Evolutionary conservation across 495 filamentous ascomycete genomes (phyloP), one percentile per base, ranked within the genome.

Genomic region (Lasiosphaeria ovina): DNA sequence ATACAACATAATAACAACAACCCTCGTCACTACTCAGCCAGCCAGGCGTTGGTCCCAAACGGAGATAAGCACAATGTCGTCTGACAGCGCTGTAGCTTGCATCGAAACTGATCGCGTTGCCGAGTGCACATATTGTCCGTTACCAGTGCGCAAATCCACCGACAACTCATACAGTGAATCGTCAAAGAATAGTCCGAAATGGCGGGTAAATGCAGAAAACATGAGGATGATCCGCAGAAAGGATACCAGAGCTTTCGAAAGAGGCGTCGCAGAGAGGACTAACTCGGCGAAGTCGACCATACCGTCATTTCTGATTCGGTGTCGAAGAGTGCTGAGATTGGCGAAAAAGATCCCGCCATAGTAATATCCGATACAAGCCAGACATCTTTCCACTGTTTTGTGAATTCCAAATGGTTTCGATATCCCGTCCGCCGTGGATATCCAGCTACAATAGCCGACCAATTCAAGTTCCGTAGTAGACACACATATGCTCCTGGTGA

Each of bases 381-480:
- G 42, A 55, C 56, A 62, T 58, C 50, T 59, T 55, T 57, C 49
- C 61, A 17, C 16, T 54, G 16, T 52, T 58, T 50, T 56, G 57
- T 47, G 58, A 58, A 65, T 57, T 61, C 63, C 69, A 73, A 63
- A 73, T 72, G 60, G 54, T 50, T 47, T 62, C 56, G 63, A 73
- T 58, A 69, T 73, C 66, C 64, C 65, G 56, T 71, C 59, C 55
- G 49, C 49, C 35, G 51, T 63, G 69, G 66, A 63, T 69, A 71
- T 71, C 66, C 66, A 71, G 69, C 68, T 55, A 58, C 59, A 44
- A 64, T 63, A 60, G 65, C 61, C 62, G 69, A 61, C 60, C 62
- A 63, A 67, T 57, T 66, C 68, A 64, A 61, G 55, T 67, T 50
- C 52, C 40, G 24, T 65, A 59, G 51, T 62, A 65, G 58, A 61